Base-by-base conservation (phyloP, 225 moss, liverwort and hornwort species). In the Takakia lepidozioides region DNA sequence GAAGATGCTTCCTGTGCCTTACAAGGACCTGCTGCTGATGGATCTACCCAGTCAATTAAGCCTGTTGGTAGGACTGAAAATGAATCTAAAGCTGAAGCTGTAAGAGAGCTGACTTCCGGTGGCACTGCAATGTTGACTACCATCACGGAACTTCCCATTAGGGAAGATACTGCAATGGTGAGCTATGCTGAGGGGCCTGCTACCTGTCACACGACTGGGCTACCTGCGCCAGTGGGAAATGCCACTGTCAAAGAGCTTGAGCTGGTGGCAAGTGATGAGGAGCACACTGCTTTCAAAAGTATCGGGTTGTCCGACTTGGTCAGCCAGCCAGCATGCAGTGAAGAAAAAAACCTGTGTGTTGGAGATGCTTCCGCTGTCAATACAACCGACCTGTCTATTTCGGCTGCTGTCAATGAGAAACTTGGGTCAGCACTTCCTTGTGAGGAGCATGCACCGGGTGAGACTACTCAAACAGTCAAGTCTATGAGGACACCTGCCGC, bases 401-500 rank as follows among this genome's bases (percentile, higher is more conserved):
- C n/a, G n/a, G n/a, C n/a, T n/a, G n/a, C n/a, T 63, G 45, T 9
- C 9, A 61, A 64, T 48, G 58, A 50, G 49, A 61, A 67, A 51
- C 42, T 48, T 30, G 48, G 48, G 8, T 46, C 57, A 18, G 27
- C 57, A 40, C 52, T 35, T 53, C 51, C 43, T 74, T 70, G 55
- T 44, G 65, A 64, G 22, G 54, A 41, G 8, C 58, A 68, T 16
- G 30, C 56, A 48, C 58, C 48, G 16, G 59, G 66, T 17, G 69
- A 70, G 48, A 69, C 59, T 60, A 66, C 72, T 27, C 57, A 49
- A 3, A 65, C 53, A 57, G 20, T 49, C 3, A 68, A 64, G 41
- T 57, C 61, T 60, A 23, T 49, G 18, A 74, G 80, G 60, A 63
- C 74, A 59, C 74, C 80, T 56, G 70, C 70, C 51, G 74, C 67